Evolutionary conservation across 2,329 filamentous ascomycete species (phyloP), one percentile per base, ranked within the genome.

Genomic region (Fusarium tanahbumbuense): DNA sequence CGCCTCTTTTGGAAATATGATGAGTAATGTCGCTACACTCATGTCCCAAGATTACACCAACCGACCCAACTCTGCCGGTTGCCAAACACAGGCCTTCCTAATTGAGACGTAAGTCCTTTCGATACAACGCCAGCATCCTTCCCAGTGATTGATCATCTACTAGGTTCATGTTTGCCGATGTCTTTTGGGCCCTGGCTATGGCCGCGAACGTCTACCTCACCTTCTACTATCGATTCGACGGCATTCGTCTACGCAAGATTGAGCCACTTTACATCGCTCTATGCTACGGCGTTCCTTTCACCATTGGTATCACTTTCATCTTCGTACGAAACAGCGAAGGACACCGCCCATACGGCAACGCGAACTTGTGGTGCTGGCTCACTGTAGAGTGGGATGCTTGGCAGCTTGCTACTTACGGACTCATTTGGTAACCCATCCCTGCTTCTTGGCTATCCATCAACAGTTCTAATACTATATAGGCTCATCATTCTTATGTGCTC

Each of bases 101-200:
- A 62, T 62, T 27, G 46, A 62, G 56, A 62, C 56, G 46, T 45
- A 11, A 62, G 46, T 62, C 1, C 11, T 23, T 13, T 4, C 11
- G 2, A 22, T n/a, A 22, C 6, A 34, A 5, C 18, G 16, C 12
- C n/a, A n/a, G n/a, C n/a, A n/a, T n/a, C n/a, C n/a, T n/a, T n/a
- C n/a, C n/a, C n/a, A n/a, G n/a, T n/a, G n/a, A n/a, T n/a, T n/a
- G n/a, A 62, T 10, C 3, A 15, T 15, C 10, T 15, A 3, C 7
- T 20, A 62, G 60, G 4, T 62, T 62, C 8, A 62, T 62, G 60
- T 62, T 62, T 61, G 60, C 56, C 0, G 60, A 62, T 46, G 60
- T 62, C 9, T 62, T 62, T 54, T 62, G 56, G 60, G 60, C 60
- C 7, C 12, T 62, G 1, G 56, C 60, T n/a, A 62, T 62, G 60